Evolutionary conservation across 306 rosid genomes (phyloP), one percentile per base, ranked within the genome.

Genomic region (Prinsepia uniflora): DNA sequence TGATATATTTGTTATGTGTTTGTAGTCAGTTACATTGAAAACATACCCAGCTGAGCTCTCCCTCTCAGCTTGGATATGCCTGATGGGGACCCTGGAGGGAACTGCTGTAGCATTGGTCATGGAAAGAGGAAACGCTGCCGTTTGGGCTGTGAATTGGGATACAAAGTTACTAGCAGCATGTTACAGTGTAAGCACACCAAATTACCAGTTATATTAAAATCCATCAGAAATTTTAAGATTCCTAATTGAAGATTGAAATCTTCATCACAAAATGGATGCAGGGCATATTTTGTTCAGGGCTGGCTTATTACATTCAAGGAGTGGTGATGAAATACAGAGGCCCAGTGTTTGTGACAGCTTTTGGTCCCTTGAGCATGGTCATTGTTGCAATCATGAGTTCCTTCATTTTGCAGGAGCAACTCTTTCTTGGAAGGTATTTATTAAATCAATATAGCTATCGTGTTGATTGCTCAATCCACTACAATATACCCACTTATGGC

Each of bases 331-430:
- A 81, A 81, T 78, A 76, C 36, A 86, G 90, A 87, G 99, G 99
- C 18, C 96, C 99, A 13, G 96, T 95, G 9, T 95, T 87, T 65
- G 92, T 95, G 10, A 95, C 99, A 52, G 87, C 99, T 6, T 95
- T 95, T 67, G 84, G 44, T 72, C 96, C 97, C 22, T 78, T 91
- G 42, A 17, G 86, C 72, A 91, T 91, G 97, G 84, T 95, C 6
- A 82, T 91, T 43, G 96, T 91, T n/a, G 96, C 99, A 17, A 63
- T 86, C 71, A 72, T 91, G 86, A 75, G 99, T 72, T 83, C 82
- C n/a, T 70, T 84, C 75, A 13, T 91, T 65, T 67, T 89, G 7
- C 78, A 81, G 0, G 97, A 95, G 60, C 87, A 83, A 67, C 42
- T 94, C 40, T 81, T 58, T 8, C 90, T 91, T 0, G 97, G 97